Percentiles rank a stretch among this genome's conserved stretches.
Conservation (phyloP, 2,329 filamentous ascomycete genomes). For the Aureobasidium sp. region DNA sequence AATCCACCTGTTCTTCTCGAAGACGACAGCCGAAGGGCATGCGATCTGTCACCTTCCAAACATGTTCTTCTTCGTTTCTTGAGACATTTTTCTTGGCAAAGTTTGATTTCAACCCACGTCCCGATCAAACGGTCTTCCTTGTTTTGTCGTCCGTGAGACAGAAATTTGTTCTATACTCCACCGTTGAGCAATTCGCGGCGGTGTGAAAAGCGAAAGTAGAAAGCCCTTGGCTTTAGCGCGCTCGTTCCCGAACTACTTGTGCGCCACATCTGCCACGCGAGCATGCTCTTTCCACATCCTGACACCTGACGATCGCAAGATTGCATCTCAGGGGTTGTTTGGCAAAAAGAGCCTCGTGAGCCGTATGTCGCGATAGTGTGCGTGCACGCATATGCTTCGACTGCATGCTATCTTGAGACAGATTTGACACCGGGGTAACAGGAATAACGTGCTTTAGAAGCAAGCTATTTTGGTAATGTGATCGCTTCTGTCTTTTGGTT, state of each 20-base stretch:
- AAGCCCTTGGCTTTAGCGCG: not conserved
- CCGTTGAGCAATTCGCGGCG: constrained; percentile 5
- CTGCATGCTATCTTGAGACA: not conserved
- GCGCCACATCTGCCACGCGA: constrained; percentile 10
- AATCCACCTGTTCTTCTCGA: not conserved
- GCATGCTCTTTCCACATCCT: not conserved
- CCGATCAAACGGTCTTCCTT: not conserved
- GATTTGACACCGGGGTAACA: not conserved
- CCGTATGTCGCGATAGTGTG: not conserved
- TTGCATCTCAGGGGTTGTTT: not conserved
- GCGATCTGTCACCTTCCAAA: not conserved
- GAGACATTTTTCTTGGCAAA: not conserved
- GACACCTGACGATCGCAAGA: constrained; percentile 1
- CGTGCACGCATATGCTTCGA: not conserved
- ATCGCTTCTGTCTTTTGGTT: not conserved
- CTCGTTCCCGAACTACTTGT: not conserved
- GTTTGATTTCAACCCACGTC: not conserved
- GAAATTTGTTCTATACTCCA: not conserved
- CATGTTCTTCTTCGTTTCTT: not conserved
- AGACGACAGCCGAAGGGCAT: not conserved
- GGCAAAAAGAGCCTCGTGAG: not conserved
- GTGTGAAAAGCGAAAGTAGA: constrained; percentile 6
- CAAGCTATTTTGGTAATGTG: not conserved
- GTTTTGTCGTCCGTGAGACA: not conserved
- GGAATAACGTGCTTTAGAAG: not conserved